Conservation (phyloP, 352 stramenopile species). For the Globisporangium canariense region DNA sequence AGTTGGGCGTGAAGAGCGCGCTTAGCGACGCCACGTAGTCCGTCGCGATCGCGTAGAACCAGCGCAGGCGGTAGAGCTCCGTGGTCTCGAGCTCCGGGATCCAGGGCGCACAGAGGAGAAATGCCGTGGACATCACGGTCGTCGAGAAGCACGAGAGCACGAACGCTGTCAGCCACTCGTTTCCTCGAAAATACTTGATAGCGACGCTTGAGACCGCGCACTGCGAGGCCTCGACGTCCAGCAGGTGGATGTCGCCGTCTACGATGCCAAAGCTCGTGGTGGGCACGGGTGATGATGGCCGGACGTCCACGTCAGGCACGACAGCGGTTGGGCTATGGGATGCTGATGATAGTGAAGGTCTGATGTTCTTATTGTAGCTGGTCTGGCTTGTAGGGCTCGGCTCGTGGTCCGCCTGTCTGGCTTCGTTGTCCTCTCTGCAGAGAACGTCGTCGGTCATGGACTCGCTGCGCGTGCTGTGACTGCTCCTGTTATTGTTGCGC, state of each 20-base stretch:
- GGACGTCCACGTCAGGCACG: constrained; percentile 3
- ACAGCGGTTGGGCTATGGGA: constrained; percentile 10
- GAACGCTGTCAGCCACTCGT: constrained; percentile 51
- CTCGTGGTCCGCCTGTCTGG: constrained; percentile 7
- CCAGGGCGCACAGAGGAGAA: constrained; percentile 43
- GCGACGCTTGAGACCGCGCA: constrained; percentile 38
- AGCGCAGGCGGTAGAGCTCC: constrained; percentile 51
- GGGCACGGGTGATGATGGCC: too few relatives aligned
- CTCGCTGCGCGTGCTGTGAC: constrained; percentile 31
- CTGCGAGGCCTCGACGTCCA: constrained; percentile 21
- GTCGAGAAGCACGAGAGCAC: constrained; percentile 32
- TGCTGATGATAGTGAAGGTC: constrained; percentile 11
- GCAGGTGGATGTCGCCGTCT: constrained; percentile 16
- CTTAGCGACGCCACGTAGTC: constrained; percentile 58
- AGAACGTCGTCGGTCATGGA: constrained; percentile 19
- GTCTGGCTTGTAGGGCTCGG: constrained; percentile 26
- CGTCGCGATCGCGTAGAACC: constrained; percentile 55
- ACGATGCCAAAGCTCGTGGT: constrained; percentile 8
- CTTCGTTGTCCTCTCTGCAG: background rate
- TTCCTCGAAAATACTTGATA: constrained; percentile 31
- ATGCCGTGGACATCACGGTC: constrained; percentile 25
- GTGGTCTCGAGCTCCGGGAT: constrained; percentile 44
- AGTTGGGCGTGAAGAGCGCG: constrained; percentile 57
- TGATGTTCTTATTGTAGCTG: constrained; percentile 10
- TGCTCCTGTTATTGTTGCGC: constrained; percentile 9